These are phyloP conservation scores for Avena atlantica DNA, from an alignment of 176 grass and related monocot species.

Conservation along the genomic window DNA sequence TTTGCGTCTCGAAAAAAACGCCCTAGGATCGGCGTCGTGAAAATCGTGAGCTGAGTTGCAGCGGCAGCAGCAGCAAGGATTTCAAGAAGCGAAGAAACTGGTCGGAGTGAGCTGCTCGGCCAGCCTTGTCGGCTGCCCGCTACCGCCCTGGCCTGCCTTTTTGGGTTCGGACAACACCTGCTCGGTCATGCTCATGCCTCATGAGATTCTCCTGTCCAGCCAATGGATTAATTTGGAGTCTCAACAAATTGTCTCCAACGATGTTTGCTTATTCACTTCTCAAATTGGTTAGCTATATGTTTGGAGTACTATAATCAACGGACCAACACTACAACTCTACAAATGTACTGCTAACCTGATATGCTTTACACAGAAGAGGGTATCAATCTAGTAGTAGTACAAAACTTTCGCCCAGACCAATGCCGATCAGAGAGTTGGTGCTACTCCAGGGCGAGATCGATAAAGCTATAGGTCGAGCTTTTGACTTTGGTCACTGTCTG, in stretches of 20 bases:
- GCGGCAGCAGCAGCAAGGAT: not conserved
- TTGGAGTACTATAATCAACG: too few relatives aligned
- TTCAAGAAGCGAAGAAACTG: constrained; percentile 14
- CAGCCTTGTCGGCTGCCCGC: constrained; percentile 27
- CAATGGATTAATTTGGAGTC: constrained; percentile 20
- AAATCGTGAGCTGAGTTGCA: too few relatives aligned
- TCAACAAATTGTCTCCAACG: constrained; percentile 5
- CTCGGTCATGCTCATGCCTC: constrained; percentile 32
- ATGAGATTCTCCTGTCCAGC: constrained; percentile 33
- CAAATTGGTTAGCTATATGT: too few relatives aligned
- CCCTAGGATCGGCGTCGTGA: too few relatives aligned
- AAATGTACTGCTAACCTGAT: not conserved
- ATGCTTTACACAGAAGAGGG: not conserved
- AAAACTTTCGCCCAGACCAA: not conserved
- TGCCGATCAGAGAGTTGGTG: not conserved
- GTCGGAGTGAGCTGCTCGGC: not conserved
- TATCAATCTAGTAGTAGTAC: not conserved
- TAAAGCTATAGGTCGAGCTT: not conserved
- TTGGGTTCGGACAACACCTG: constrained; percentile 34
- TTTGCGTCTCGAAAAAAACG: too few relatives aligned
- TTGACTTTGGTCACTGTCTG: not conserved
- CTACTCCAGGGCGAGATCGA: not conserved
- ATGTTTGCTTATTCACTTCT: not conserved
- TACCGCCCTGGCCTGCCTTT: constrained; percentile 18
- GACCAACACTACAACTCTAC: not conserved